Percentiles rank a stretch among this genome's conserved stretches.
Conservation (phyloP, 2,329 filamentous ascomycete species). For the Dendryphion nanum region DNA sequence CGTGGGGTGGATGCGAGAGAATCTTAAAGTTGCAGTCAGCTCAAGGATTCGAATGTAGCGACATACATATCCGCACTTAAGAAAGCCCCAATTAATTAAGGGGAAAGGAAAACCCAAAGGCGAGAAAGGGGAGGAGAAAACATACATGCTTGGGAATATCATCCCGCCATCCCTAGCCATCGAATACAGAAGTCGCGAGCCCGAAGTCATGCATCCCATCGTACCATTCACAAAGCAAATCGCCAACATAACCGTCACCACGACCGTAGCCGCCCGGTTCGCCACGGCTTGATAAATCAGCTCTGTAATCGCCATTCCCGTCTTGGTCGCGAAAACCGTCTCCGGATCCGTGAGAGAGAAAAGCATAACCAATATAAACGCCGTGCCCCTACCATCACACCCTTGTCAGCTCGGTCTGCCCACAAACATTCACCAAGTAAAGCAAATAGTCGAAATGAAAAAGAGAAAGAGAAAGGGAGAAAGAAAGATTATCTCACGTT, state of each 20-base stretch:
- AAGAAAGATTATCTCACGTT: too few relatives aligned
- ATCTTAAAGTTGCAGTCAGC: constrained; percentile 2
- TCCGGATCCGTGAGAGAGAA: constrained; percentile 43
- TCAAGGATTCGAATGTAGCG: neutral
- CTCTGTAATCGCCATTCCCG: constrained; percentile 49
- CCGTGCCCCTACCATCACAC: constrained; percentile 31
- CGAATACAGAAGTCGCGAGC: constrained; percentile 43
- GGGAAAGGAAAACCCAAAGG: too few relatives aligned
- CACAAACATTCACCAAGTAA: neutral
- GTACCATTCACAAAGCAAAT: constrained; percentile 50
- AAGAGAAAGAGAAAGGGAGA: neutral
- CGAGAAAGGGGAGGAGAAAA: too few relatives aligned
- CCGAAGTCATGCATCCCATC: constrained; percentile 46
- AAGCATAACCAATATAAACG: constrained; percentile 44
- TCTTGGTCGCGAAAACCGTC: constrained; percentile 37
- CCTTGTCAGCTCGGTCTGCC: neutral
- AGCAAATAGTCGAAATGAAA: neutral
- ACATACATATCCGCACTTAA: neutral
- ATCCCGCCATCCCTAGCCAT: constrained; percentile 46
- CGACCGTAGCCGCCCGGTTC: constrained; percentile 40
- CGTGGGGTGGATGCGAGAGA: constrained; percentile 7
- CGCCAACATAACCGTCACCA: constrained; percentile 43
- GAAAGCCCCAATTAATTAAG: constrained; percentile 6
- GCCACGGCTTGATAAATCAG: constrained; percentile 46
- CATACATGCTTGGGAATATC: constrained; percentile 13